Conservation (phyloP, 78 protist species). For the Dictyostelium discoideum region DNA sequence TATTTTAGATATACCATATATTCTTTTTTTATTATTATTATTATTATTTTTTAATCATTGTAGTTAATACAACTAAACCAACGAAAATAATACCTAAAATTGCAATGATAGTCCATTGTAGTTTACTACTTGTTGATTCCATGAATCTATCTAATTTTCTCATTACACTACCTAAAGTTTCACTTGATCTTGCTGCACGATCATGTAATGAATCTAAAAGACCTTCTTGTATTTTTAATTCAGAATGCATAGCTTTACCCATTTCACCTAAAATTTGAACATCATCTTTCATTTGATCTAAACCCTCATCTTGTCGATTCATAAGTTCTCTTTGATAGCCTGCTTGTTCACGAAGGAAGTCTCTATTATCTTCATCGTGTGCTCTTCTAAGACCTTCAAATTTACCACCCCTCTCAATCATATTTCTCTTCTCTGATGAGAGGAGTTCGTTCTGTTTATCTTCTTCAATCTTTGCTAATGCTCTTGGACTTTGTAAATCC, state of each 20-base stretch:
- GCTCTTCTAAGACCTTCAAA: conserved; percentile 52
- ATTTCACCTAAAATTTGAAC: conserved; percentile 38
- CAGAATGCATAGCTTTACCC: conserved; percentile 27
- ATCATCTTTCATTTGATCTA: conserved; percentile 10
- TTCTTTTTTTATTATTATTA: not conserved
- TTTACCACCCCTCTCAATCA: conserved; percentile 1
- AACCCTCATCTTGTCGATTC: conserved; percentile 39
- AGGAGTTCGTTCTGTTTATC: conserved; percentile 49
- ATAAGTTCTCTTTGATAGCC: not conserved
- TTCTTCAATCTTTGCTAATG: conserved; percentile 24
- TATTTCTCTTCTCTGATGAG: conserved; percentile 1
- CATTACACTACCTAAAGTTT: conserved; percentile 49
- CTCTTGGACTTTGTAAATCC: conserved; percentile 1
- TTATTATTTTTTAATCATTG: conserved; percentile 27
- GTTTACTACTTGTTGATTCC: conserved; percentile 45
- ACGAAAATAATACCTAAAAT: conserved; percentile 51
- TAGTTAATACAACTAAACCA: conserved; percentile 36
- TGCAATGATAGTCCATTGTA: conserved; percentile 69
- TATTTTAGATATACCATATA: too few relatives aligned
- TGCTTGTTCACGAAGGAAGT: conserved; percentile 23
- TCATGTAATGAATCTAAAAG: conserved; percentile 55
- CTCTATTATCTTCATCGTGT: conserved; percentile 62
- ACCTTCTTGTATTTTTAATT: conserved; percentile 28
- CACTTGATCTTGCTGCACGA: conserved; percentile 35
- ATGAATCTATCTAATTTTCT: conserved; percentile 73